Conservation (phyloP, 176 grass and related monocot species). For the Paspalum notatum region DNA sequence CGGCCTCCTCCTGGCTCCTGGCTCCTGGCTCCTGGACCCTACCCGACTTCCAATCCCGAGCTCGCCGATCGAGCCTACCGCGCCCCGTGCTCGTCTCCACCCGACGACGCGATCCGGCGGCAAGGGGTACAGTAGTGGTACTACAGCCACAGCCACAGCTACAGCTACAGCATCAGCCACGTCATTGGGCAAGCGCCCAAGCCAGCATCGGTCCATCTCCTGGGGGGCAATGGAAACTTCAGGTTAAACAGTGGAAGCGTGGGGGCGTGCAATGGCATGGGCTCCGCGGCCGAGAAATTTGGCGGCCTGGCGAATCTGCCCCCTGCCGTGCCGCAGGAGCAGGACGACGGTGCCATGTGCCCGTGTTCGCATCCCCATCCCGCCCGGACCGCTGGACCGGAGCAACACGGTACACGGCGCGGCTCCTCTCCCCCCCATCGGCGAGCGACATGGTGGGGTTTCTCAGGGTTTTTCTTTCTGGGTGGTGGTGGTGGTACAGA, state of each 20-base stretch:
- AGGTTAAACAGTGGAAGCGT: not conserved
- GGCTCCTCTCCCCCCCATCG: too few species aligned
- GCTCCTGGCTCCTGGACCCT: too few species aligned
- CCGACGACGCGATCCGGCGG: not conserved
- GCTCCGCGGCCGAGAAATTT: not conserved
- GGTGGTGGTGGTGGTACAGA: too few species aligned
- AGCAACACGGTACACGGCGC: too few species aligned
- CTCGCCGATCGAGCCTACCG: not conserved
- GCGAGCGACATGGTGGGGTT: too few species aligned
- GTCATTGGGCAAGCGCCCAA: constrained; percentile 9
- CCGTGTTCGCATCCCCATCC: not conserved
- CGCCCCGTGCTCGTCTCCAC: not conserved
- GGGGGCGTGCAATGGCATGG: not conserved
- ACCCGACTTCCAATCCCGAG: not conserved
- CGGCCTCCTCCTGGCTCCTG: not conserved
- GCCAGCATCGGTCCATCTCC: too few species aligned
- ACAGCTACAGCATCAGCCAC: not conserved
- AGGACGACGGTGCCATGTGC: not conserved
- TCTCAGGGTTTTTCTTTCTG: too few species aligned
- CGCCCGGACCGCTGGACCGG: too few species aligned
- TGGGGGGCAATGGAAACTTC: not conserved
- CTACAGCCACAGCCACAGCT: too few species aligned
- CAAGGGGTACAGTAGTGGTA: not conserved
- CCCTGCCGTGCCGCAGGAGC: not conserved
- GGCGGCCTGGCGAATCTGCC: not conserved